phyloP scores from a whole-genome alignment of 441 rosid genomes.

The Biscutella auriculata region DNA sequence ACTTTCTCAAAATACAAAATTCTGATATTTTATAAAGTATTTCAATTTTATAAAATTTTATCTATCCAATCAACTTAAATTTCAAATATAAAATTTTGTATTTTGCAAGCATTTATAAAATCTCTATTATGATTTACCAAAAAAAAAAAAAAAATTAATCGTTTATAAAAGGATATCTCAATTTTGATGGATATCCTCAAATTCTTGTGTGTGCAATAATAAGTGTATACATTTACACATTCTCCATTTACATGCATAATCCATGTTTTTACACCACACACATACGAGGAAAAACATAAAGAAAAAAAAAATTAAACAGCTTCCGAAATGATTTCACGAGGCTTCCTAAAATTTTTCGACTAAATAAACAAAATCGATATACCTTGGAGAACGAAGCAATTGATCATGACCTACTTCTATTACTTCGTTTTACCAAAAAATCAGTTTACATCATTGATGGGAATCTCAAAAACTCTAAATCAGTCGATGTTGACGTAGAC shows the following conservation, averaged over 20 bases:
- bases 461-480: constrained; percentile 29
- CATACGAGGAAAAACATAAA: background rate
- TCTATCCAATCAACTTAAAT: too few relatives aligned
- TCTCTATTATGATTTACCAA: too few relatives aligned
- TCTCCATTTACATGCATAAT: background rate
- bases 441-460: background rate
- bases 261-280: background rate
- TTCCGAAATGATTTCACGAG: background rate
- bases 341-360: constrained; percentile 12
- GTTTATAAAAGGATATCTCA: too few relatives aligned
- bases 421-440: constrained; percentile 30
- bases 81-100: too few relatives aligned
- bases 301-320: background rate
- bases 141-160: too few relatives aligned
- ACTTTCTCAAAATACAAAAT: too few relatives aligned
- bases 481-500: constrained; percentile 79
- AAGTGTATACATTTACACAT: constrained; percentile 5
- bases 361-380: constrained; percentile 43
- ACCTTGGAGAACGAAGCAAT: constrained; percentile 38
- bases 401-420: constrained; percentile 18
- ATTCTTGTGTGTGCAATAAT: constrained; percentile 1
- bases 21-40: too few relatives aligned
- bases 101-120: too few relatives aligned
- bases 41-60: too few relatives aligned
- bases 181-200: background rate